Evolutionary conservation across 2,329 filamentous ascomycete species (phyloP).

Genomic region (Venturia effusa): DNA sequence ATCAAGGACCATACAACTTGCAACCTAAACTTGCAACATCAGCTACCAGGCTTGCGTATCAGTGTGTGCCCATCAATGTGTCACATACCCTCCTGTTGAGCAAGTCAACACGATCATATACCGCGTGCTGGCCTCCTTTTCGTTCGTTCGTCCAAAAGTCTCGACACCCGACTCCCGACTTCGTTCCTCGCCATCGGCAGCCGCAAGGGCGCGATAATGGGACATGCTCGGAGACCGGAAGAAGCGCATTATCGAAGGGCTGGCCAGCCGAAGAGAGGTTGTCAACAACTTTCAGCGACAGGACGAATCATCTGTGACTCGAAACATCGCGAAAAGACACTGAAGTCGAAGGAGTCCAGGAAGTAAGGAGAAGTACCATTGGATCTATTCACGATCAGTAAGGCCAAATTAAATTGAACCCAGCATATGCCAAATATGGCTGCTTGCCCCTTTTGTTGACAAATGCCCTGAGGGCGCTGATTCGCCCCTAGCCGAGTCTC

Average conservation of each 20-base stretch:
- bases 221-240: conserved; percentile 2
- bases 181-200: background rate
- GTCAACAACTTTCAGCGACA: background rate
- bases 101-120: conserved; percentile 9
- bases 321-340: background rate
- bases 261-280: background rate
- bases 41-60: background rate
- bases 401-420: background rate
- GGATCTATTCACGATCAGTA: background rate
- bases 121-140: background rate
- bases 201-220: background rate
- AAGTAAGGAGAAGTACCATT: background rate
- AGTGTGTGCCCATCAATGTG: background rate
- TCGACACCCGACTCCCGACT: background rate
- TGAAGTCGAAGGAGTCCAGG: background rate
- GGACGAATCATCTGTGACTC: background rate
- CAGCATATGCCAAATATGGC: background rate
- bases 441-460: background rate
- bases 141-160: background rate
- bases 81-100: conserved; percentile 2
- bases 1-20: conserved; percentile 15
- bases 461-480: background rate
- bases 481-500: background rate
- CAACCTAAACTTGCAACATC: conserved; percentile 4
- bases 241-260: background rate